Evolutionary conservation across 768 basidiomycete species (phyloP).

Genomic region (Hebeloma cylindrosporum): DNA sequence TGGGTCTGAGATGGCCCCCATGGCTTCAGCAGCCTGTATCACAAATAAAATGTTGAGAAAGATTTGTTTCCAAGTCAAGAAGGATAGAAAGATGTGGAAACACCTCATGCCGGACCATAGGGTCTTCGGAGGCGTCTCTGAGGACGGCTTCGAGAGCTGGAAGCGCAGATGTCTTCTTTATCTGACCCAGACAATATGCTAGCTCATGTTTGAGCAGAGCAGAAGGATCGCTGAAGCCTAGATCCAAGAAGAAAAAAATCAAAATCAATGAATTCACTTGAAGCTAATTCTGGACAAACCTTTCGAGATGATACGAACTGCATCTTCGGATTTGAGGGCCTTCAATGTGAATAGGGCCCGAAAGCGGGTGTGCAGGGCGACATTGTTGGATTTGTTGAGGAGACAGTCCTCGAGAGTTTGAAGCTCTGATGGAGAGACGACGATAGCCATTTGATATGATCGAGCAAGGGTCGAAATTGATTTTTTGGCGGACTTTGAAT

Average conservation of each 20-base stretch:
- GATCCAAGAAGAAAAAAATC: slow-evolving; percentile 10
- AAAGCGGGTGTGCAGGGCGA: slow-evolving; percentile 84
- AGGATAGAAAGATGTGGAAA: slow-evolving; percentile 17
- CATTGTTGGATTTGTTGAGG: slow-evolving; percentile 71
- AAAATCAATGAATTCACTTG: slow-evolving; percentile 2
- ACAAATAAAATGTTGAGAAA: slow-evolving; percentile 15
- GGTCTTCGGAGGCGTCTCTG: slow-evolving; percentile 67
- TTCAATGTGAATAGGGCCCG: slow-evolving; percentile 92
- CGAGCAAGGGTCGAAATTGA: slow-evolving; percentile 28
- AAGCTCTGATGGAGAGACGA: slow-evolving; percentile 54
- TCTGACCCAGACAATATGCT: slow-evolving; percentile 95
- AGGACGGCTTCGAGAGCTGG: slow-evolving; percentile 79
- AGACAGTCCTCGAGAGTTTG: slow-evolving; percentile 68
- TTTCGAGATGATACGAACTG: slow-evolving; percentile 82
- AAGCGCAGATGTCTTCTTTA: slow-evolving; percentile 70
- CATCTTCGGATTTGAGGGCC: slow-evolving; percentile 72
- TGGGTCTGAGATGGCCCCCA: slow-evolving; percentile 85
- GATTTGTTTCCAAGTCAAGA: slow-evolving; percentile 5
- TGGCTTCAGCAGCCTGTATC: slow-evolving; percentile 90
- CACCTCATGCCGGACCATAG: slow-evolving; percentile 98
- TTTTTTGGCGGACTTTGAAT: slow-evolving; percentile 53
- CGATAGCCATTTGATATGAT: slow-evolving; percentile 33
- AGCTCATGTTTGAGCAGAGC: slow-evolving; percentile 95
- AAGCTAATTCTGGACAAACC: slow-evolving; percentile 43
- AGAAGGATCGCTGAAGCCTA: slow-evolving; percentile 85